Base-by-base conservation (phyloP, 1,139 yeast species). In the Hyphopichia khmerensis region DNA sequence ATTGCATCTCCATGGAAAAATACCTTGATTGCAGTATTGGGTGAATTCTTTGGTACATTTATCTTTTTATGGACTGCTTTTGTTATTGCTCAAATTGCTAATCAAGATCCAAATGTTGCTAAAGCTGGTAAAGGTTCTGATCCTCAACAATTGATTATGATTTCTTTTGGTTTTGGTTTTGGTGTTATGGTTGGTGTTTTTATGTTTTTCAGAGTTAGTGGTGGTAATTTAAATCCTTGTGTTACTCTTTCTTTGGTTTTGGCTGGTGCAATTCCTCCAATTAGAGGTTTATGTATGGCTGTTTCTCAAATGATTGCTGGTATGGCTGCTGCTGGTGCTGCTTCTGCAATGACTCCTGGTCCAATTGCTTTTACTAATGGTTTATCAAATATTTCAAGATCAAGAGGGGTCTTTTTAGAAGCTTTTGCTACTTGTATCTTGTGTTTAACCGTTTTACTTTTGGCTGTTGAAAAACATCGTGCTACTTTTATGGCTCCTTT, bases 271-370 rank as follows among this genome's bases (percentile, higher is more conserved):
- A 75, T 86, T 48, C 78, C 88, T 36, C 90, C 93, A 43, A 46
- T 84, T 33, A 80, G 95, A 63, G 93, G 87, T 52, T 64, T 70
- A 33, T 62, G 86, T 43, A 80, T 85, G 82, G 66, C 79, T 65
- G 41, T 82, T 43, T 58, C 91, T 37, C 96, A 89, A 69, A 64
- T 88, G 56, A 65, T 87, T 60, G 96, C 85, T 41, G 96, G 96
- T 65, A 84, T 89, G 83, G 89, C 90, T 55, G 96, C 96, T 46
- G 95, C 95, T 46, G 96, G 89, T 63, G 93, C 90, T 37, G 96
- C 91, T 40, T 70, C 79, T 51, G 96, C 90, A 40, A 79, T 88
- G 84, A 85, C 95, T 31, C 96, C 96, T 36, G 96, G 96, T 48
- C 74, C 75, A 36, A 73, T 88, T 56, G 73, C 79, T 17, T 89